Evolutionary conservation across 1,284 basidiomycete species (phyloP), one percentile per base, ranked within the genome.

Genomic region (Irpex lacteus): DNA sequence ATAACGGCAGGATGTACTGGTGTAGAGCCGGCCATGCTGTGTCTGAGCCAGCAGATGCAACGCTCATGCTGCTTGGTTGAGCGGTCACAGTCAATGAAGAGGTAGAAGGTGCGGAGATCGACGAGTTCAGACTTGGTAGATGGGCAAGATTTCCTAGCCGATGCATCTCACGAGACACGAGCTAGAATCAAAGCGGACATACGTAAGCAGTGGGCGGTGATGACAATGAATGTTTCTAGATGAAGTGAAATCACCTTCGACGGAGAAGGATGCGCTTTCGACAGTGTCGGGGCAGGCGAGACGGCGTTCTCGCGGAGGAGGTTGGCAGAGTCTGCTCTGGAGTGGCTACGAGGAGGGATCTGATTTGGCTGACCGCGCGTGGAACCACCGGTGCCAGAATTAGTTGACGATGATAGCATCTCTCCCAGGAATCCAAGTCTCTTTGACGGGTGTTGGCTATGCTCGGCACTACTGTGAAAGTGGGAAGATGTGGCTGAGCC

Each of bases 1-100:
- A 98, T 5, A 98, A 77, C 0, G 95, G 95, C 9, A 98, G 78
- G 5, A 98, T 88, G 72, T 94, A 87, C 26, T 96, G 88, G 72
- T 96, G 94, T 19, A 98, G 78, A 52, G 87, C 80, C 62, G 87
- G 85, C 95, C 95, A 96, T 8, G 93, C 90, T 69, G 88, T 81
- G 59, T 84, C 87, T 4, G 80, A 76, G 4, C 77, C 73, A 2
- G 75, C 74, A 6, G 81, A 76, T 0, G 80, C 69, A 18, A 78
- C 68, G 65, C 61, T 78, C 4, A 79, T 73, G 62, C 63, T 60
- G 50, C 53, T 73, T 1, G 74, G 63, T 1, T 77, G 68, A 37
- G 76, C 67, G 11, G 64, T 40, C 5, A 32, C 19, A 3, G 72
- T 72, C 4, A 80, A 69, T 0, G 76, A 73, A 15, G 77, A 75